Conservation (phyloP, 306 rosid genomes). For the Fragaria iinumae region DNA sequence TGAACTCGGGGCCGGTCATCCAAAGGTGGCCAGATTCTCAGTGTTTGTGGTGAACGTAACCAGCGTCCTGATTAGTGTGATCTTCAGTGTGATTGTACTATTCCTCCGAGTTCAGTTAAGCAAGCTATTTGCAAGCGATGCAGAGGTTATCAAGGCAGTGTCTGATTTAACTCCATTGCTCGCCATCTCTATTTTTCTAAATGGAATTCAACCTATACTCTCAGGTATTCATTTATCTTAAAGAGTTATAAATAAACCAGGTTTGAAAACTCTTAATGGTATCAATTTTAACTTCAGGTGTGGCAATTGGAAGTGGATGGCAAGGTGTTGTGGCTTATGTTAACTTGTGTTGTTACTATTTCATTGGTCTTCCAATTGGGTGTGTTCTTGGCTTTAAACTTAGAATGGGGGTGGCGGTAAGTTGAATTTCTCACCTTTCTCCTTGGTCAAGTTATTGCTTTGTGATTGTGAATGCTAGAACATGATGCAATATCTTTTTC, state of each 20-base stretch:
- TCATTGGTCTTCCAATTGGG: constrained; percentile 66
- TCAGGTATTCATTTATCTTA: not conserved
- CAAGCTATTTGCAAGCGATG: constrained; percentile 39
- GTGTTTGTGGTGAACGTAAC: constrained; percentile 1
- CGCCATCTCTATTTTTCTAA: constrained; percentile 50
- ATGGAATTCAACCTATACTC: constrained; percentile 50
- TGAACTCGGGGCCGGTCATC: constrained; percentile 59
- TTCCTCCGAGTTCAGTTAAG: not conserved
- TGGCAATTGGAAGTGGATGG: constrained; percentile 83
- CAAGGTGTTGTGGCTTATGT: constrained; percentile 71
- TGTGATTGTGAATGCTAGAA: not conserved
- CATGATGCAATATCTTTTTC: not conserved
- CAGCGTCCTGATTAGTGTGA: not conserved
- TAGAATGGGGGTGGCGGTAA: constrained; percentile 56
- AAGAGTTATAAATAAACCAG: not conserved
- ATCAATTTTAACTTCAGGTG: constrained; percentile 35
- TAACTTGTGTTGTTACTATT: constrained; percentile 55
- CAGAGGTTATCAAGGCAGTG: constrained; percentile 42
- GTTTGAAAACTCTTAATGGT: not conserved
- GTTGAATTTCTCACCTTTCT: constrained; percentile 8
- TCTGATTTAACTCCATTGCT: constrained; percentile 48
- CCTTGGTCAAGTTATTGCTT: not conserved
- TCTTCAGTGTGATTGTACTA: not conserved
- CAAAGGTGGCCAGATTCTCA: constrained; percentile 31
- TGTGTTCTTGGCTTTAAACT: constrained; percentile 62